Percentiles rank a stretch among this genome's conserved stretches.
These are phyloP conservation scores for Raddia distichophylla DNA, from an alignment of 176 grass and related monocot species.

Conservation along the genomic window DNA sequence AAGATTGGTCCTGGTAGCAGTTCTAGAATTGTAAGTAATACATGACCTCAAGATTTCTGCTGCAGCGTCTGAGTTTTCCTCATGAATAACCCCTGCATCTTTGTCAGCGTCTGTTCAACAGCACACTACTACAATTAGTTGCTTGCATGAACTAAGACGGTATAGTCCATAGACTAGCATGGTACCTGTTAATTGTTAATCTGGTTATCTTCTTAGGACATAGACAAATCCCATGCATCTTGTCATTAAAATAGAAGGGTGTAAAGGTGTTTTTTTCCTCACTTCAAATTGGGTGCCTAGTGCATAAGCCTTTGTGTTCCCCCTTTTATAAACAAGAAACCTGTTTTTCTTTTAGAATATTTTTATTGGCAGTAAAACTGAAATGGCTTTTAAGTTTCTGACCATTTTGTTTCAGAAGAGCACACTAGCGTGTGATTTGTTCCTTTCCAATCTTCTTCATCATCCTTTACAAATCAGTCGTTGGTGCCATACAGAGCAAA, in stretches of 20 bases:
- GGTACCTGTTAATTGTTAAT: slow-evolving; percentile 16
- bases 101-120: slow-evolving; percentile 21
- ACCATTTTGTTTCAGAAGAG: slow-evolving; percentile 7
- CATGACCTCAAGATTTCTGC: slow-evolving; percentile 42
- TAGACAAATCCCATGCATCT: slow-evolving; percentile 11
- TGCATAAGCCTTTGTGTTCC: background rate
- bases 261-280: background rate
- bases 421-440: background rate
- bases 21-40: slow-evolving; percentile 52
- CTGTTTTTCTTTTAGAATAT: slow-evolving; percentile 33
- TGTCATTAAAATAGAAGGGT: background rate
- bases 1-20: slow-evolving; percentile 45
- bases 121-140: background rate
- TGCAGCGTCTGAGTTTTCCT: slow-evolving; percentile 22
- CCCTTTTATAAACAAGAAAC: slow-evolving; percentile 29
- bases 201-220: slow-evolving; percentile 10
- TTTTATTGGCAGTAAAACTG: slow-evolving; percentile 34
- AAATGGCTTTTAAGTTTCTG: slow-evolving; percentile 18
- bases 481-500: slow-evolving; percentile 30
- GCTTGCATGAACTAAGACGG: slow-evolving; percentile 16
- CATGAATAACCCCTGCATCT: slow-evolving; percentile 9
- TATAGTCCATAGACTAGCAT: background rate
- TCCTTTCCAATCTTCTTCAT: slow-evolving; percentile 29
- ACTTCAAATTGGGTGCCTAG: background rate
- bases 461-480: slow-evolving; percentile 42